A percentile compares a stretch with the other conserved stretches of the same genome.
Conservation (phyloP, 345 rosid species). For the Eucalyptus polybractea region DNA sequence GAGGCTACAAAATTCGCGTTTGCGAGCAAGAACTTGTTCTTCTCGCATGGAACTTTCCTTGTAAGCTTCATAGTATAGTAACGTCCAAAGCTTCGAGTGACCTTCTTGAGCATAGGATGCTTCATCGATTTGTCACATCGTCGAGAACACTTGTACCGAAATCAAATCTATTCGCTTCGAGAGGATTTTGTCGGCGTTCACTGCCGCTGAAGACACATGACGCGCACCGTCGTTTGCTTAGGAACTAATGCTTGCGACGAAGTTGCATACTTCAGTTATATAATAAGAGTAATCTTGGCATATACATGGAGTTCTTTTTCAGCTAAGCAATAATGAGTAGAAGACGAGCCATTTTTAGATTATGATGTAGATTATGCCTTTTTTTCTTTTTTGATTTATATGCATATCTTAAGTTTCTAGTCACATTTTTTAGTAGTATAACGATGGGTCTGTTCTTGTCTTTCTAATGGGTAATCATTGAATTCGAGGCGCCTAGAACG, state of each 20-base stretch:
- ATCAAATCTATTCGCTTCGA: neutral
- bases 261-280: neutral
- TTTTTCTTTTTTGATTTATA: neutral
- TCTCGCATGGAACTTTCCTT: neutral
- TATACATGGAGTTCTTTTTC: neutral
- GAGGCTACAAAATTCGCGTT: neutral
- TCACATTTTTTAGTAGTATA: neutral
- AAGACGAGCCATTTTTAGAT: neutral
- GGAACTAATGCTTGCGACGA: neutral
- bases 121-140: neutral
- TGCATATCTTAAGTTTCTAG: neutral
- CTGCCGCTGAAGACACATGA: neutral
- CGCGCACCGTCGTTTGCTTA: neutral
- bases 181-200: neutral
- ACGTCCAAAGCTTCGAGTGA: neutral
- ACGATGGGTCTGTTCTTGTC: neutral
- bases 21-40: neutral
- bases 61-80: neutral
- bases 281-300: neutral
- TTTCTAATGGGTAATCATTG: neutral
- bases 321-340: neutral
- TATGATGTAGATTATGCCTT: neutral
- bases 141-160: neutral
- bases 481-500: neutral
- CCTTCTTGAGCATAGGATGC: neutral